Evolutionary conservation across 441 rosid species (phyloP), one percentile per base, ranked within the genome.

Genomic region (Populus hybrid): DNA sequence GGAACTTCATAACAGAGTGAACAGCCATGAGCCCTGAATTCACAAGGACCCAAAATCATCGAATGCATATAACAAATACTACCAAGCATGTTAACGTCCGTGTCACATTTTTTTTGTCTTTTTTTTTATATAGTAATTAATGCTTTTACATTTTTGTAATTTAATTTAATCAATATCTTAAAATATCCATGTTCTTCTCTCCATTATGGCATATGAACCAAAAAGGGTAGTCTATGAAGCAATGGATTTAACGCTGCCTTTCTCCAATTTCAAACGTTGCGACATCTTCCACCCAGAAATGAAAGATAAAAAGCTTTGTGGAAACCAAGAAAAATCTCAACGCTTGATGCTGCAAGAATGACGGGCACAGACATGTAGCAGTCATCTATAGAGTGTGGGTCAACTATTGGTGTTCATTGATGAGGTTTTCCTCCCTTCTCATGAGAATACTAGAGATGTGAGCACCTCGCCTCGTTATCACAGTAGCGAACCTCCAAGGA

Each of bases 1-100:
- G 46, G 99, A 94, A 79, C 95, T 94, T 71, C 98, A 87, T 82
- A 90, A 89, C 84, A 96, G 98, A 61, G 94, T 93, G 72, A 90
- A 93, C 90, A 90, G 94, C 87, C 97, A 91, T 78, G 99, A 94
- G 84, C 99, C 95, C 6, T 92, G 83, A 87, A 28, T 50, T 40
- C 26, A 28, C 14, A 16, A 32, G 57, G 36, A 36, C 10, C 61
- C 38, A 21, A 11, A 11, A 12, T 69, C 16, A 10, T 19, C 16
- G 10, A 42, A 24, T 21, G 38, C 63, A 28, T 16, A 67, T 3
- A 28, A 19, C 14, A 76, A 72, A 84, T 75, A 81, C 78, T 23
- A 76, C 81, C 69, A 64, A 65, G 59, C 77, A 28, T 80, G 85
- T 76, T 21, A 70, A 61, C 69, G 30, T 30, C 74, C 74, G 18